Evolutionary conservation across 2,329 filamentous ascomycete species (phyloP), one percentile per base, ranked within the genome.

Genomic region (Zymoseptoria crescenta): DNA sequence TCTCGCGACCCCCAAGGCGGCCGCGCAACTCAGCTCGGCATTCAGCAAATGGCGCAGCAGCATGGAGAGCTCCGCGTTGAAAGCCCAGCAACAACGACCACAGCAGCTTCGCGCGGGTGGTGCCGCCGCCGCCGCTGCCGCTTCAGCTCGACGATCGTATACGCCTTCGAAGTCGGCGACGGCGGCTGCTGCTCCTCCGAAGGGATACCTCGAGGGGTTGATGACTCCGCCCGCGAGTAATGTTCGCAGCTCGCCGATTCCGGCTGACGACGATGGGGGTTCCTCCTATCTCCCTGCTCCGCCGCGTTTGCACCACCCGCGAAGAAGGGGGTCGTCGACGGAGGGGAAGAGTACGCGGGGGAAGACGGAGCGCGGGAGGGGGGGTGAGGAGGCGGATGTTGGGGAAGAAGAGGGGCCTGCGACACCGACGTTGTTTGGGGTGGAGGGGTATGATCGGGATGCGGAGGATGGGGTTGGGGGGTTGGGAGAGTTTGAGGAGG

Each of bases 11-110:
- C 93, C 92, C 3, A 86, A 91, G 30, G 87, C 96, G 16, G 90
- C n/a, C n/a, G n/a, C 89, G 5, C 87, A 96, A 71, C 88, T 96
- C 24, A 90, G 91, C n/a, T 91, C 91, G n/a, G 93, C 91, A n/a
- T 96, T 92, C 84, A 92, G 91, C 52, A 96, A 87, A 74, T 96
- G 93, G 93, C 87, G 92, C 56, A 93, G 88, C 72, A 83, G 82
- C 24, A 75, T 77, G 62, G 75, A 77, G 49, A 75, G 73, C 59
- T 74, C 73, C 21, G 62, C 69, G 2, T 57, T 72, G 52, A 69
- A 66, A 57, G 63, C 59, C 51, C 60, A 52, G 53, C 60, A 45
- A 58, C 54, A 49, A 16, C 35, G 35, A 16, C 35, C 16, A 1
- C 35, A 45, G 16, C 35, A 45, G 1, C 35, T 45, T 6, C 35